phyloP scores from a whole-genome alignment of 1,284 basidiomycete species.

The Paramarasmius palmivorus region DNA sequence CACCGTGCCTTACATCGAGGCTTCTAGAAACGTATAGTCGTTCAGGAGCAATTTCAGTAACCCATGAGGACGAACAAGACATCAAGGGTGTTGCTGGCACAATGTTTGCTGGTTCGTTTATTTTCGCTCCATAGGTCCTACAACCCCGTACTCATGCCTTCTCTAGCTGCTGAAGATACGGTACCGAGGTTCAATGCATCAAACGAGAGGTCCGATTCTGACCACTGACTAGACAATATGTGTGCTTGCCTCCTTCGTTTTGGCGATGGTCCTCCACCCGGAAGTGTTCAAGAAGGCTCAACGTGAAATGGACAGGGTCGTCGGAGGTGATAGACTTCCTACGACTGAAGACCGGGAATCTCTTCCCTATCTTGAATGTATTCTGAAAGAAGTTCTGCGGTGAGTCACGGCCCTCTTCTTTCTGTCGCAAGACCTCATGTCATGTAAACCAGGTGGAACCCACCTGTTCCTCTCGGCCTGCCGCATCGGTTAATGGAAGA shows the following conservation, averaged over 20 bases:
- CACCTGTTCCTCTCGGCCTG: conserved; percentile 44
- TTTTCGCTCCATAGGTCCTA: neutral
- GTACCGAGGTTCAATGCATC: conserved; percentile 19
- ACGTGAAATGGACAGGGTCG: conserved; percentile 51
- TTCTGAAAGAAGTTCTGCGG: conserved; percentile 52
- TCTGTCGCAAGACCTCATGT: conserved; percentile 13
- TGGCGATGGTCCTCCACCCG: conserved; percentile 53
- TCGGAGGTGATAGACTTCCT: conserved; percentile 46
- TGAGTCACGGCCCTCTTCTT: conserved; percentile 21
- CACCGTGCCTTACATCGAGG: conserved; percentile 54
- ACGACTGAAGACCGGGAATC: conserved; percentile 47
- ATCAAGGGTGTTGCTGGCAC: conserved; percentile 59
- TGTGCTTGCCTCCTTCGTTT: conserved; percentile 44
- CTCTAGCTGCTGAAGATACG: conserved; percentile 46
- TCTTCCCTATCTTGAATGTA: conserved; percentile 54
- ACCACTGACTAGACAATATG: conserved; percentile 40
- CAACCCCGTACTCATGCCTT: conserved; percentile 9
- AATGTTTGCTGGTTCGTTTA: conserved; percentile 44
- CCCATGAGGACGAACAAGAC: conserved; percentile 49
- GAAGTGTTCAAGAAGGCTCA: conserved; percentile 50
- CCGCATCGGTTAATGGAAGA: conserved; percentile 51
- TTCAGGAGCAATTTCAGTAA: conserved; percentile 26
- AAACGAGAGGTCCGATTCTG: neutral
- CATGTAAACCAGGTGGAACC: conserved; percentile 36
- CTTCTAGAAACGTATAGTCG: conserved; percentile 42